Conservation (phyloP, 495 filamentous ascomycete species). For the Penicillium samsonianum region DNA sequence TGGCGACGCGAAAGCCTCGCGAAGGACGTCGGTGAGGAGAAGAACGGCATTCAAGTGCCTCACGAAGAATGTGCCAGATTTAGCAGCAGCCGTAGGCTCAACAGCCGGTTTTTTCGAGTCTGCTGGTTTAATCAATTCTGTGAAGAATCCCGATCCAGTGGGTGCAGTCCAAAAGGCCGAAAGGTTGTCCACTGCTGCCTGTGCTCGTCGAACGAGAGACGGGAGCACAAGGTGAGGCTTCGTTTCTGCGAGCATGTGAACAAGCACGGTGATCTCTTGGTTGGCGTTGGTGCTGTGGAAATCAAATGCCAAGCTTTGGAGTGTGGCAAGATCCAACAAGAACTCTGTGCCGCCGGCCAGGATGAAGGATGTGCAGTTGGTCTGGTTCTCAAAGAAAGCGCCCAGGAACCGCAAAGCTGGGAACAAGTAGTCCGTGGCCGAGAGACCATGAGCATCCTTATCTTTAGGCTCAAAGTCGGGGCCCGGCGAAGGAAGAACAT, state of each 20-base stretch:
- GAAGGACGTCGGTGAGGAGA: conserved; percentile 68
- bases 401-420: conserved; percentile 73
- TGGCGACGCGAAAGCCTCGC: conserved; percentile 67
- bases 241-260: conserved; percentile 78
- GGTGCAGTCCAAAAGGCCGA: conserved; percentile 60
- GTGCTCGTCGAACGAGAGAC: conserved; percentile 71
- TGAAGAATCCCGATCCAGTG: conserved; percentile 62
- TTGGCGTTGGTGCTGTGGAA: conserved; percentile 67
- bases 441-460: conserved; percentile 50
- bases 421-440: conserved; percentile 67
- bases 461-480: conserved; percentile 47
- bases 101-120: conserved; percentile 27
- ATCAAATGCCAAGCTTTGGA: conserved; percentile 74
- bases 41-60: conserved; percentile 78
- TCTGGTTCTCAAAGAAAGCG: conserved; percentile 74
- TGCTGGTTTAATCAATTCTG: conserved; percentile 52
- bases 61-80: conserved; percentile 68
- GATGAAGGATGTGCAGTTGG: conserved; percentile 73
- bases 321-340: conserved; percentile 78
- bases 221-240: conserved; percentile 82
- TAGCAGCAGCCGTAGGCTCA: conserved; percentile 29
- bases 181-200: conserved; percentile 66
- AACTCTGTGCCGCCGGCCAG: conserved; percentile 77
- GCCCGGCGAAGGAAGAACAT: conserved; percentile 29
- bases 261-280: conserved; percentile 67